Conservation (phyloP, 306 rosid genomes). For the Abrus precatorius region DNA sequence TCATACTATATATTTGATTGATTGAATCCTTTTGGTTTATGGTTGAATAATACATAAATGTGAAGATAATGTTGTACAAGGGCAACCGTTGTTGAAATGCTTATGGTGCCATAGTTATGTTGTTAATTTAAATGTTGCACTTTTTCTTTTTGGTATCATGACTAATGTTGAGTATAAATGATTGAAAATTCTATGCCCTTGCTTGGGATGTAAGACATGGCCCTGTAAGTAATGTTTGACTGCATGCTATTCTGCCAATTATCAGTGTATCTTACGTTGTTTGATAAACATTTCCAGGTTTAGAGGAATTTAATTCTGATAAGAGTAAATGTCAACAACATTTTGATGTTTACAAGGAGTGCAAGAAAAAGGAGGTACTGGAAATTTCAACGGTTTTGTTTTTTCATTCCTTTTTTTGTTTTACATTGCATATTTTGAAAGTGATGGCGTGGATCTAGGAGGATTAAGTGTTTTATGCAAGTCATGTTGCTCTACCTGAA, state of each 20-base stretch:
- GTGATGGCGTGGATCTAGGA: constrained; percentile 14
- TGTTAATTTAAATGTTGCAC: constrained; percentile 12
- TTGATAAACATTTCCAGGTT: constrained; percentile 61
- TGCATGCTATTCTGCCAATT: constrained; percentile 5
- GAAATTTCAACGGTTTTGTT: constrained; percentile 31
- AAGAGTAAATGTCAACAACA: constrained; percentile 94
- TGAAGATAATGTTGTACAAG: background rate
- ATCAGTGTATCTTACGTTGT: constrained; percentile 22
- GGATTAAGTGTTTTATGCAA: constrained; percentile 33
- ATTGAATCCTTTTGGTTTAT: constrained; percentile 6
- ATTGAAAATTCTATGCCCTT: constrained; percentile 17
- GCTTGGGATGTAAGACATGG: constrained; percentile 28
- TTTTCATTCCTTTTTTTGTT: constrained; percentile 4
- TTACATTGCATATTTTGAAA: constrained; percentile 29
- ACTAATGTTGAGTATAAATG: background rate
- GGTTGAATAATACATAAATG: background rate
- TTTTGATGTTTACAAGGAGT: constrained; percentile 92
- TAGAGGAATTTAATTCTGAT: constrained; percentile 72
- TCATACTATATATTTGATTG: background rate
- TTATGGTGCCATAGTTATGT: background rate
- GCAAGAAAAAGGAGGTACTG: constrained; percentile 94
- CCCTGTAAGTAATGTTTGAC: background rate
- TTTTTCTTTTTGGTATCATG: constrained; percentile 5
- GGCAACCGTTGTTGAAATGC: background rate
- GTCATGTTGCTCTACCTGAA: constrained; percentile 28